Evolutionary conservation across 2,329 filamentous ascomycete species (phyloP).

Genomic region (Capronia americana): DNA sequence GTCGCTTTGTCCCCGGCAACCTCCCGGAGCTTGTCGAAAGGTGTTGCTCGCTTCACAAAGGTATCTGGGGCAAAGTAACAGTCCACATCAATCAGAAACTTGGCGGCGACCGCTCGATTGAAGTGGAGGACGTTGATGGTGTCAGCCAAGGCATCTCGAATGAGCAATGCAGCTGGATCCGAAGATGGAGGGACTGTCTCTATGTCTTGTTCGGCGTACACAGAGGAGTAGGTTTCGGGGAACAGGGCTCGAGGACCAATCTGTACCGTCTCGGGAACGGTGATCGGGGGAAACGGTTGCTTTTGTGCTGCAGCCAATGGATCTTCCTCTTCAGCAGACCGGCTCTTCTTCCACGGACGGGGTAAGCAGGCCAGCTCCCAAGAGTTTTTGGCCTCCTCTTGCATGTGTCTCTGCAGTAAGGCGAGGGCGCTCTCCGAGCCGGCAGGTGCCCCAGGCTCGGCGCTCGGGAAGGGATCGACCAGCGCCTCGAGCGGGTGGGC

Average conservation of each 20-base stretch:
- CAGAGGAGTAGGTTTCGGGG: constrained; percentile 91
- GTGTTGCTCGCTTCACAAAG: constrained; percentile 90
- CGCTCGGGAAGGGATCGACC: constrained; percentile 78
- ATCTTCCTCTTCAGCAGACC: constrained; percentile 59
- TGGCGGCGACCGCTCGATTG: constrained; percentile 85
- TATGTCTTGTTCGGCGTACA: constrained; percentile 85
- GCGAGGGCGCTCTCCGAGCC: constrained; percentile 75
- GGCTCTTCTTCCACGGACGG: constrained; percentile 57
- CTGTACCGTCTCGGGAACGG: constrained; percentile 75
- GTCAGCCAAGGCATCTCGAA: constrained; percentile 85
- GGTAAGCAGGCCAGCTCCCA: constrained; percentile 76
- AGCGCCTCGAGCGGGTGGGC: constrained; percentile 83
- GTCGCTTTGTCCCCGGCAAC: constrained; percentile 69
- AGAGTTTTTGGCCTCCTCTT: constrained; percentile 72
- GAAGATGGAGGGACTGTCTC: constrained; percentile 82
- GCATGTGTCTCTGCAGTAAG: constrained; percentile 84
- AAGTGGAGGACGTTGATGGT: constrained; percentile 94
- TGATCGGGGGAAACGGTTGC: constrained; percentile 77
- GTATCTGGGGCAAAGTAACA: constrained; percentile 90
- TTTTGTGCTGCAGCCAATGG: constrained; percentile 67
- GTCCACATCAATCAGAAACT: constrained; percentile 90
- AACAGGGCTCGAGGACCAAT: constrained; percentile 79
- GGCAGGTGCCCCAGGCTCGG: constrained; percentile 63
- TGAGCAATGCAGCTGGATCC: constrained; percentile 78
- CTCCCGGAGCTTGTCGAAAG: constrained; percentile 84